A percentile compares a stretch with the other conserved stretches of the same genome.
Evolutionary conservation across 1,139 yeast species (phyloP).

Genomic region (Saccharomyces hybrid): DNA sequence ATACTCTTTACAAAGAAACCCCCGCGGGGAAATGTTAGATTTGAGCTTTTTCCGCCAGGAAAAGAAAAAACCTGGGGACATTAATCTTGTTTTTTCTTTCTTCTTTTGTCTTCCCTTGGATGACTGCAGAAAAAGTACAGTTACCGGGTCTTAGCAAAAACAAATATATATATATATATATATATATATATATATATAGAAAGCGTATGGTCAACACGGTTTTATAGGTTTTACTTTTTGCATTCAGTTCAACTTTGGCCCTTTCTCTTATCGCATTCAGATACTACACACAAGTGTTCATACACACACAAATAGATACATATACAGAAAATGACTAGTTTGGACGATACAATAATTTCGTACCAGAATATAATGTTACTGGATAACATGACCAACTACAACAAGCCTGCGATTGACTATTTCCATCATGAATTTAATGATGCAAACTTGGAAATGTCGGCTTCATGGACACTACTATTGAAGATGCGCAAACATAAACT

Average conservation of each 20-base stretch:
- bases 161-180: neutral
- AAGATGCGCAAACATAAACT: constrained; percentile 18
- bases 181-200: neutral
- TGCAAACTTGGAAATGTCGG: constrained; percentile 13
- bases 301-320: neutral
- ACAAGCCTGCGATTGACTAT: constrained; percentile 20
- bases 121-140: neutral
- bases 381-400: constrained; percentile 20
- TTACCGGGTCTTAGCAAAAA: neutral
- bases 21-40: neutral
- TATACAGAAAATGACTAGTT: constrained; percentile 2
- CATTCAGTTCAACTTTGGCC: neutral
- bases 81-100: neutral
- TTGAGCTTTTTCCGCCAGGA: neutral
- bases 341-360: constrained; percentile 18
- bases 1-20: neutral
- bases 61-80: neutral
- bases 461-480: constrained; percentile 17
- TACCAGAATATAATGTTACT: constrained; percentile 18
- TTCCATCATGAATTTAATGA: constrained; percentile 14
- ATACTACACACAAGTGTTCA: neutral
- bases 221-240: neutral
- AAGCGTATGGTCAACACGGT: neutral
- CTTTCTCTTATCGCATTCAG: neutral
- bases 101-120: neutral